phyloP scores from a whole-genome alignment of 768 basidiomycete genomes.

The Mrakia frigida region DNA sequence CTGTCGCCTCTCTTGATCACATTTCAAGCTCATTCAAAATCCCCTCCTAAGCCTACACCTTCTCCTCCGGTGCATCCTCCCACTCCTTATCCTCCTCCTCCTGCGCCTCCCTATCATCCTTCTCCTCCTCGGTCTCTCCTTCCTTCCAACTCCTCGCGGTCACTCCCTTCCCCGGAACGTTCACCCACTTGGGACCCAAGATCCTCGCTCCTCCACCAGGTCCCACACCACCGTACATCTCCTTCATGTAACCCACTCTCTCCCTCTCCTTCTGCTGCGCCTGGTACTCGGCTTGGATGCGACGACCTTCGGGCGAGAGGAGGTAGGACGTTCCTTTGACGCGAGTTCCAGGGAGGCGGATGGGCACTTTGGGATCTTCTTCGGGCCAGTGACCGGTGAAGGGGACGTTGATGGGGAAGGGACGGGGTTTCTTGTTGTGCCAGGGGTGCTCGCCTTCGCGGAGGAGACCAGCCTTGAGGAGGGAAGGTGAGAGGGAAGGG shows the following conservation, averaged over 20 bases:
- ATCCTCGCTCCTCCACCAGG: not conserved
- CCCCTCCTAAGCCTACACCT: not conserved
- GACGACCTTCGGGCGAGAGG: conserved; percentile 3
- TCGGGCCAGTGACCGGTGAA: conserved; percentile 30
- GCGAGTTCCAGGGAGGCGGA: not conserved
- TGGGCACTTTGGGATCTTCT: conserved; percentile 10
- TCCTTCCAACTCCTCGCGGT: not conserved
- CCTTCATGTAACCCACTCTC: not conserved
- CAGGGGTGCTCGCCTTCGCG: conserved; percentile 21
- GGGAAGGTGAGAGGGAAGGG: not conserved
- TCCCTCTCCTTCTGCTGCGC: not conserved
- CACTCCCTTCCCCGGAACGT: not conserved
- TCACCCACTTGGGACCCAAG: not conserved
- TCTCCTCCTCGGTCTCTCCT: not conserved
- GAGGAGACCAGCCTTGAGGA: conserved; percentile 12
- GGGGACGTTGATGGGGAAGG: not conserved
- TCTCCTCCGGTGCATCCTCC: not conserved
- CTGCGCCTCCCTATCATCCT: not conserved
- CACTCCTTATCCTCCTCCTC: not conserved
- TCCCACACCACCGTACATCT: conserved; percentile 9
- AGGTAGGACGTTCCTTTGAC: conserved; percentile 11
- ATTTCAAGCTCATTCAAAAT: too few relatives aligned
- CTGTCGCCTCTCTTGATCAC: too few relatives aligned
- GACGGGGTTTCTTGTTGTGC: not conserved
- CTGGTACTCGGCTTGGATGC: not conserved